Evolutionary conservation across 305 asterid genomes (phyloP).

Genomic region (Fraxinus baroniana): DNA sequence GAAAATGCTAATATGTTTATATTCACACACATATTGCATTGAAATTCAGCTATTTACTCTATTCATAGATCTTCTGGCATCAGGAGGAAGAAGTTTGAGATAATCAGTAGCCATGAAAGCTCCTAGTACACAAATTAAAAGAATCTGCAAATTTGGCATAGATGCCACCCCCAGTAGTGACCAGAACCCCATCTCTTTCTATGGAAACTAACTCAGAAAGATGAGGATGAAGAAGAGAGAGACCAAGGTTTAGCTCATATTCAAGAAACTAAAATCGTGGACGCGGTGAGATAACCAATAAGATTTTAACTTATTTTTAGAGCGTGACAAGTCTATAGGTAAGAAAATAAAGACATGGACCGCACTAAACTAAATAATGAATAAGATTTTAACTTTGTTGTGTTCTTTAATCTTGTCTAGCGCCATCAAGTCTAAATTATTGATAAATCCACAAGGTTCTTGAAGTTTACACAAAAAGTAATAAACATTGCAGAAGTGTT

Average conservation of each 20-base stretch:
- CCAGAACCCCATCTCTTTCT: background rate
- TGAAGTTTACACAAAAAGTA: background rate
- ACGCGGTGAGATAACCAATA: background rate
- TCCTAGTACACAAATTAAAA: constrained; percentile 55
- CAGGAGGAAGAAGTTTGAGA: constrained; percentile 56
- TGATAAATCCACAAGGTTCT: background rate
- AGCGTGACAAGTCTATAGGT: background rate
- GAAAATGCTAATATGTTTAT: background rate
- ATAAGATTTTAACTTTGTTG: no score
- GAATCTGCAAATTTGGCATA: constrained; percentile 37
- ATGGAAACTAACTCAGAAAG: background rate
- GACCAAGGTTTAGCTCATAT: background rate
- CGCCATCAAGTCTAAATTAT: background rate
- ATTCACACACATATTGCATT: background rate
- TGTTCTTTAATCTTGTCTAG: background rate
- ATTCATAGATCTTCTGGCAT: constrained; percentile 54
- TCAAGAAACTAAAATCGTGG: background rate
- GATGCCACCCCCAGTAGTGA: background rate
- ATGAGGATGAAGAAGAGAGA: background rate
- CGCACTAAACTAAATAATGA: background rate
- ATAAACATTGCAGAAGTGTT: background rate
- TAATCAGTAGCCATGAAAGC: constrained; percentile 74
- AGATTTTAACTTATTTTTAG: background rate
- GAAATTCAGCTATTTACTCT: constrained; percentile 34
- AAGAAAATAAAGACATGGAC: background rate